Conservation (phyloP, 2,329 filamentous ascomycete genomes). For the Dactylellina sp. region DNA sequence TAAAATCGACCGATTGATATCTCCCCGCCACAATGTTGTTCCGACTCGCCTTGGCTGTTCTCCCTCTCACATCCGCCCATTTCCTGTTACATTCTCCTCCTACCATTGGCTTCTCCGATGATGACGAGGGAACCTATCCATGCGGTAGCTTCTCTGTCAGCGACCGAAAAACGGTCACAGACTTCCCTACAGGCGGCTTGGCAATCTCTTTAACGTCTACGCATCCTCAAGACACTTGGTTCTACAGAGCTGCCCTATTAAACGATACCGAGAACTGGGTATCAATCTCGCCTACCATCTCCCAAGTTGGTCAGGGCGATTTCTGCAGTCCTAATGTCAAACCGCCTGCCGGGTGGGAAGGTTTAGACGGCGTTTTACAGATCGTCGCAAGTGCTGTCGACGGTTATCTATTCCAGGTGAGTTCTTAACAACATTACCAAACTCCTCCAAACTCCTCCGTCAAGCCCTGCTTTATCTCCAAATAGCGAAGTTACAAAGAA, state of each 20-base stretch:
- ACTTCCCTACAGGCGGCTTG: constrained; percentile 35
- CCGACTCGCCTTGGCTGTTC: constrained; percentile 2
- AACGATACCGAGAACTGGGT: constrained; percentile 50
- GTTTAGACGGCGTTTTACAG: constrained; percentile 36
- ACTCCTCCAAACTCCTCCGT: no score
- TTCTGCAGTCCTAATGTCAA: constrained; percentile 25
- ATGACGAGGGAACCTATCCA: constrained; percentile 36
- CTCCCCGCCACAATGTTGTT: not conserved
- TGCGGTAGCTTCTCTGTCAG: constrained; percentile 38
- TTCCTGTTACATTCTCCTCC: constrained; percentile 40
- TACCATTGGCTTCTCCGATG: constrained; percentile 48
- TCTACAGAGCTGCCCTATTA: constrained; percentile 34
- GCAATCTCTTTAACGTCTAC: constrained; percentile 38
- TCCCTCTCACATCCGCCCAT: constrained; percentile 18
- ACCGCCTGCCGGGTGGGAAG: constrained; percentile 34
- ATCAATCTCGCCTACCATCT: constrained; percentile 8
- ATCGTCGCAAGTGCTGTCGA: constrained; percentile 30
- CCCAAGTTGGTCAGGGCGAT: constrained; percentile 29
- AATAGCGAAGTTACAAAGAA: no score
- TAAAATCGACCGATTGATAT: constrained; percentile 10
- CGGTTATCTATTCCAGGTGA: constrained; percentile 37
- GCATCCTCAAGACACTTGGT: constrained; percentile 39
- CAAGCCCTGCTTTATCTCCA: no score
- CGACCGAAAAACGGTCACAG: constrained; percentile 34
- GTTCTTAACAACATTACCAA: no score